Evolutionary conservation across 2,329 filamentous ascomycete genomes (phyloP).

Genomic region (Leptographium lundbergii): DNA sequence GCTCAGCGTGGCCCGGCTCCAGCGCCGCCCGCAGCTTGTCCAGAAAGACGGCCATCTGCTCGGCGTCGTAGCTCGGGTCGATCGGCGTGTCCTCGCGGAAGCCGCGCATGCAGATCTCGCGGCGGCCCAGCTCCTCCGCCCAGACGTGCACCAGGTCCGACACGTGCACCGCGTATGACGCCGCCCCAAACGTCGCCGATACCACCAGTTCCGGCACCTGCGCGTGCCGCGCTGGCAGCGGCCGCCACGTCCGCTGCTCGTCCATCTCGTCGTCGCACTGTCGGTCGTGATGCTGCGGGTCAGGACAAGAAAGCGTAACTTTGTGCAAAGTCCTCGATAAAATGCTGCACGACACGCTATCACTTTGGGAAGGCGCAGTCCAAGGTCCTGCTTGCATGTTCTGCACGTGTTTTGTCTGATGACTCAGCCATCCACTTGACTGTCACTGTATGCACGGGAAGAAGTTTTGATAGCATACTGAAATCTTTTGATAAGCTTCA

Average conservation of each 20-base stretch:
- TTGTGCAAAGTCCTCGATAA: too few relatives aligned
- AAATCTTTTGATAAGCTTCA: too few relatives aligned
- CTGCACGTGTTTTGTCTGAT: too few relatives aligned
- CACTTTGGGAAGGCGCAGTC: too few relatives aligned
- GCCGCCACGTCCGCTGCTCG: conserved; percentile 28
- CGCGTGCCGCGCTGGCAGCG: conserved; percentile 30
- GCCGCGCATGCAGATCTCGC: conserved; percentile 50
- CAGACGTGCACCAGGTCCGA: conserved; percentile 67
- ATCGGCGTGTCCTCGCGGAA: conserved; percentile 54
- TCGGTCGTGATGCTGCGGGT: not conserved
- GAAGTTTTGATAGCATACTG: too few relatives aligned
- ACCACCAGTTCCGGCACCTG: conserved; percentile 49
- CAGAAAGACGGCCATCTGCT: conserved; percentile 56
- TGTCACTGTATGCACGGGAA: too few relatives aligned
- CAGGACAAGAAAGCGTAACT: not conserved
- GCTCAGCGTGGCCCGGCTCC: not conserved
- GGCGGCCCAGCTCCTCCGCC: conserved; percentile 50
- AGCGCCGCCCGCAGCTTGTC: conserved; percentile 26
- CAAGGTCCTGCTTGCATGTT: too few relatives aligned
- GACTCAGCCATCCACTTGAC: too few relatives aligned
- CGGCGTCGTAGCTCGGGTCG: conserved; percentile 55
- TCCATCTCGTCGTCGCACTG: not conserved
- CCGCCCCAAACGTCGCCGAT: conserved; percentile 38
- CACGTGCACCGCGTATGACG: conserved; percentile 50
- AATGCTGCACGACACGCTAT: too few relatives aligned